A percentile compares a stretch with the other conserved stretches of the same genome.
These are phyloP conservation scores for Dendrocalamus latiflorus DNA, from an alignment of 202 grass and related monocot species.

Conservation along the genomic window DNA sequence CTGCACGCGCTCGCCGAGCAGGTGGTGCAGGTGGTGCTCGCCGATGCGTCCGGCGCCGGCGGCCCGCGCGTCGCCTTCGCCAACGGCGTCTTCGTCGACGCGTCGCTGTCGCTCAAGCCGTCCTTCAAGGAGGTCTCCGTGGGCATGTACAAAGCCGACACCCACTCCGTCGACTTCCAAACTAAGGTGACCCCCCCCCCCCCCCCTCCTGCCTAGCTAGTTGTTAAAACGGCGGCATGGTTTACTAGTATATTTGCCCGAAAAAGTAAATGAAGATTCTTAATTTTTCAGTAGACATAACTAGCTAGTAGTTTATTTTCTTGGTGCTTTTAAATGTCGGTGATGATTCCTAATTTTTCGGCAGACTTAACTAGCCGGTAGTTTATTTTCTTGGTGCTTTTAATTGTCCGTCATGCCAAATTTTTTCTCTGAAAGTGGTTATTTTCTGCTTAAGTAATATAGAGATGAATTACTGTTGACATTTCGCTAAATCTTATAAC, in stretches of 20 bases:
- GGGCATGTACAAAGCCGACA: constrained; percentile 53
- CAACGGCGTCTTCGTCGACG: constrained; percentile 66
- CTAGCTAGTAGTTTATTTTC: too few relatives aligned
- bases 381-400: too few relatives aligned
- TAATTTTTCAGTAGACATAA: background rate
- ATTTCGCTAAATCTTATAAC: too few relatives aligned
- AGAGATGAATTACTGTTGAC: background rate
- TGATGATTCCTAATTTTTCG: too few relatives aligned
- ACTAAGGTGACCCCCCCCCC: constrained; percentile 54
- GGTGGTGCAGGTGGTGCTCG: constrained; percentile 62
- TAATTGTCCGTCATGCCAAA: too few relatives aligned
- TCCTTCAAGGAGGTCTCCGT: constrained; percentile 46
- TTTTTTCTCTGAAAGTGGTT: background rate
- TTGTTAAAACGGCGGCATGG: background rate
- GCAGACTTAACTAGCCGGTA: too few relatives aligned
- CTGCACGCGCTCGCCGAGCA: constrained; percentile 55
- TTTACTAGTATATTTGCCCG: background rate
- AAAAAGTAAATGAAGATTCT: background rate
- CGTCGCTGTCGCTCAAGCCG: constrained; percentile 50
- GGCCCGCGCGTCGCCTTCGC: constrained; percentile 61
- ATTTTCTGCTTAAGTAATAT: background rate
- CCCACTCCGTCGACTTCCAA: constrained; percentile 64
- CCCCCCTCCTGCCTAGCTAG: background rate
- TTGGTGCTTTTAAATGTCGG: too few relatives aligned
- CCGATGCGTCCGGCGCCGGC: constrained; percentile 47